Percentiles rank a stretch among this genome's conserved stretches.
Conservation (phyloP, 2,329 filamentous ascomycete genomes). For the Chaetomium sp. region DNA sequence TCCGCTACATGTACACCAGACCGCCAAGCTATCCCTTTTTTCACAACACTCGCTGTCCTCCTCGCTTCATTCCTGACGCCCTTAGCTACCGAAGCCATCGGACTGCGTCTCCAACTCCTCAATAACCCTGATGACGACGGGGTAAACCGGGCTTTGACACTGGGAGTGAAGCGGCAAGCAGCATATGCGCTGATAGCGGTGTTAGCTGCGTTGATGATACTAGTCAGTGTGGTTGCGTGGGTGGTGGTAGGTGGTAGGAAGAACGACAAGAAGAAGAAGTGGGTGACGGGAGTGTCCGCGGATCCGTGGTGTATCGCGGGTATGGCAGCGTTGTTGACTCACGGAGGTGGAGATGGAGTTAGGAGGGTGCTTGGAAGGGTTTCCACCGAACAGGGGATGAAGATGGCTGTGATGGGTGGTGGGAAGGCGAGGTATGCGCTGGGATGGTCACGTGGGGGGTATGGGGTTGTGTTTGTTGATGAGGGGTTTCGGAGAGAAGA, state of each 20-base stretch:
- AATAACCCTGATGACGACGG: conserved; percentile 29
- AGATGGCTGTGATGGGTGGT: conserved; percentile 20
- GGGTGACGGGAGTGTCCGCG: conserved; percentile 33
- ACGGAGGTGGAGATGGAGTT: conserved; percentile 24
- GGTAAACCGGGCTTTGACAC: conserved; percentile 29
- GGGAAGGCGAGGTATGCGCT: conserved; percentile 21
- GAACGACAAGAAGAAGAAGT: conserved; percentile 13
- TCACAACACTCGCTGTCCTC: conserved; percentile 33
- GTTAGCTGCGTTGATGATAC: conserved; percentile 27
- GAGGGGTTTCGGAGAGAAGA: conserved; percentile 15
- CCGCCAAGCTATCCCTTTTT: conserved; percentile 32
- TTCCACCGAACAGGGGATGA: conserved; percentile 17
- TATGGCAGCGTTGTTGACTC: conserved; percentile 31
- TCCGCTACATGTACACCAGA: neutral
- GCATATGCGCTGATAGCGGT: conserved; percentile 30
- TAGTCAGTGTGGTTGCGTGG: conserved; percentile 26
- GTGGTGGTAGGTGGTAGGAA: conserved; percentile 20
- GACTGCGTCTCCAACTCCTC: conserved; percentile 29
- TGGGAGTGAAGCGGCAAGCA: conserved; percentile 30
- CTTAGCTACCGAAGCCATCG: conserved; percentile 35
- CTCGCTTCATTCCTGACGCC: conserved; percentile 33
- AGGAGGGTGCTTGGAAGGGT: conserved; percentile 1
- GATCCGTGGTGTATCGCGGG: conserved; percentile 37
- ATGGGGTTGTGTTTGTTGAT: conserved; percentile 29
- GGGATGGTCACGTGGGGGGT: conserved; percentile 28